Evolutionary conservation across 495 filamentous ascomycete species (phyloP).

Genomic region (Penicillium antarcticum): DNA sequence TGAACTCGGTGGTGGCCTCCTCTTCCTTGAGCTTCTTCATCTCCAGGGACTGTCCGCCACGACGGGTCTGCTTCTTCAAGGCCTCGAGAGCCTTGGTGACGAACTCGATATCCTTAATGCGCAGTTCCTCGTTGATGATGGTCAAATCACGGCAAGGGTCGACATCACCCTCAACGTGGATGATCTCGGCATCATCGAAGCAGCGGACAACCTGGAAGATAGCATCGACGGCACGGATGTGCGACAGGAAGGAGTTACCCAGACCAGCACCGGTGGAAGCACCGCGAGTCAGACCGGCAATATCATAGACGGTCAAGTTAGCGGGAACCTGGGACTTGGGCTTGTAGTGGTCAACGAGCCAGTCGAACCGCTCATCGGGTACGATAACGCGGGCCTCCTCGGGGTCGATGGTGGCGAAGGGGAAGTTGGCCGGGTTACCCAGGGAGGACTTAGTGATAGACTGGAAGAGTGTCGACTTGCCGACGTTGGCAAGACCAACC

Average conservation of each 20-base stretch:
- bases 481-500: conserved; percentile 99
- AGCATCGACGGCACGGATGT: conserved; percentile 98
- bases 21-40: conserved; percentile 98
- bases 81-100: conserved; percentile 89
- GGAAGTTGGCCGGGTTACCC: conserved; percentile 99
- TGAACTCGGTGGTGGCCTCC: conserved; percentile 85
- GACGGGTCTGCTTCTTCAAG: conserved; percentile 85
- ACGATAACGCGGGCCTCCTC: conserved; percentile 98
- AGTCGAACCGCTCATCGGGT: conserved; percentile 93
- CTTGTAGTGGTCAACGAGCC: conserved; percentile 93
- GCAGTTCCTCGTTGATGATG: conserved; percentile 95
- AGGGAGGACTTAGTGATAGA: conserved; percentile 97
- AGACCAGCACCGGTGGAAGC: conserved; percentile 97
- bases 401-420: conserved; percentile 97
- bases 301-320: conserved; percentile 98
- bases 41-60: conserved; percentile 94
- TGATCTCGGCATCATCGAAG: conserved; percentile 99
- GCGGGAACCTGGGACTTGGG: conserved; percentile 94
- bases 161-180: conserved; percentile 98
- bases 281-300: conserved; percentile 93
- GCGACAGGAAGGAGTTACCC: conserved; percentile 96
- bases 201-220: conserved; percentile 99
- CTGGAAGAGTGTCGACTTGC: conserved; percentile 99
- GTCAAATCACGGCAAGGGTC: conserved; percentile 89
- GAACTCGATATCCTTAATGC: conserved; percentile 99